These are phyloP conservation scores for Beauveria medogensis DNA, from an alignment of 2,329 filamentous ascomycete species.

Conservation along the genomic window DNA sequence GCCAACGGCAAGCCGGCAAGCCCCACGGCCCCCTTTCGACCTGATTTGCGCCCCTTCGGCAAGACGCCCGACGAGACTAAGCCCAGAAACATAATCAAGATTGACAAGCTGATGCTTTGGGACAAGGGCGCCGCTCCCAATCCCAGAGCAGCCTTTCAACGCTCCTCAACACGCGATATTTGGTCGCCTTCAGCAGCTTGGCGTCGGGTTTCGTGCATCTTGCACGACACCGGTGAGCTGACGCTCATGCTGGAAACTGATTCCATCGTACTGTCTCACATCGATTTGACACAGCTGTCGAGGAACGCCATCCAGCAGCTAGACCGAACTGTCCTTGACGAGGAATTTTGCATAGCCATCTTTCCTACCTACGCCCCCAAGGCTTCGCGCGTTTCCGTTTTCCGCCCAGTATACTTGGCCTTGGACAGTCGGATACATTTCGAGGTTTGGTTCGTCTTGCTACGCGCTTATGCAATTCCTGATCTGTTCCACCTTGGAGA, in stretches of 20 bases:
- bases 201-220: slow-evolving; percentile 83
- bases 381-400: slow-evolving; percentile 63
- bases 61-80: slow-evolving; percentile 25
- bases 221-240: slow-evolving; percentile 91
- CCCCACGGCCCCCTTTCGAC: slow-evolving; percentile 28
- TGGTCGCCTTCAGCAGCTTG: slow-evolving; percentile 55
- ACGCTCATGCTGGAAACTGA: slow-evolving; percentile 85
- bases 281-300: slow-evolving; percentile 82
- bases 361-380: slow-evolving; percentile 84
- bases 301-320: slow-evolving; percentile 85
- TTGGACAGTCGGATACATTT: slow-evolving; percentile 84
- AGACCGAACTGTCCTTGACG: slow-evolving; percentile 81
- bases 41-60: slow-evolving; percentile 36
- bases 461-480: slow-evolving; percentile 85
- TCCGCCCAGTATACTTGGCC: slow-evolving; percentile 82
- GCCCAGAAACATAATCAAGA: slow-evolving; percentile 75
- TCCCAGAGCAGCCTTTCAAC: slow-evolving; percentile 47
- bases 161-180: slow-evolving; percentile 49
- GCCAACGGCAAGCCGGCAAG: slow-evolving; percentile 32
- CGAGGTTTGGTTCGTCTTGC: slow-evolving; percentile 91
- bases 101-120: slow-evolving; percentile 86
- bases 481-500: slow-evolving; percentile 68
- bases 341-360: slow-evolving; percentile 90
- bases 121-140: slow-evolving; percentile 60
- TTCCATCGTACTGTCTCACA: slow-evolving; percentile 67